A percentile compares a stretch with the other conserved stretches of the same genome.
phyloP scores from a whole-genome alignment of 805 yeast genomes.

The Wickerhamiella brachini region DNA sequence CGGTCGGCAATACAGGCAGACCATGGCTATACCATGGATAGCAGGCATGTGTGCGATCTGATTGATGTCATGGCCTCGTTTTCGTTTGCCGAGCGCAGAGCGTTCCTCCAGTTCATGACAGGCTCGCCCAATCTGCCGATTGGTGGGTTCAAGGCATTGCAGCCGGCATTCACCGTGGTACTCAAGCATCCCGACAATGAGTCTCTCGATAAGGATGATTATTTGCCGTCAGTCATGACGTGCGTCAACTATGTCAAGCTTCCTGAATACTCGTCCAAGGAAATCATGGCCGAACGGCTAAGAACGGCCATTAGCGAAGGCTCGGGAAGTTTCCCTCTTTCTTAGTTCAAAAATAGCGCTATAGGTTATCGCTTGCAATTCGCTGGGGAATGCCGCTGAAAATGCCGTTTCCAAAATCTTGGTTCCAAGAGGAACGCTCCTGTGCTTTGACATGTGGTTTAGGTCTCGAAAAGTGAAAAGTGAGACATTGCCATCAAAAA shows the following conservation, averaged over 20 bases:
- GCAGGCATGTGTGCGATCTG: slow-evolving; percentile 45
- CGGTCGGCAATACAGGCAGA: slow-evolving; percentile 58
- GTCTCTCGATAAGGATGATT: slow-evolving; percentile 47
- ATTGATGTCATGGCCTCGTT: slow-evolving; percentile 50
- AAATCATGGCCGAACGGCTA: slow-evolving; percentile 44
- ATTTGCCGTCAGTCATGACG: slow-evolving; percentile 94
- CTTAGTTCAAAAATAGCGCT: slow-evolving; percentile 27
- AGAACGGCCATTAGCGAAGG: slow-evolving; percentile 74
- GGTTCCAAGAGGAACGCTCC: no score
- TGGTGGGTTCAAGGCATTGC: slow-evolving; percentile 77
- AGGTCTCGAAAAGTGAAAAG: neutral
- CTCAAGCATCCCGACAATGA: slow-evolving; percentile 59
- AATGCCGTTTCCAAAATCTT: no score
- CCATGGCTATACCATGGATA: slow-evolving; percentile 74
- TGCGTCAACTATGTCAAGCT: slow-evolving; percentile 89
- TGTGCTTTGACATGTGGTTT: neutral
- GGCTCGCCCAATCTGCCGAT: slow-evolving; percentile 89
- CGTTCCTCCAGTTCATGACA: slow-evolving; percentile 74
- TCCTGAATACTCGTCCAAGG: slow-evolving; percentile 62
- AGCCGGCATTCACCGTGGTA: slow-evolving; percentile 80
- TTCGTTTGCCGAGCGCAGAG: slow-evolving; percentile 41
- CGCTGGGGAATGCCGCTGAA: no score
- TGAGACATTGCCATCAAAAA: neutral
- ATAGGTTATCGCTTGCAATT: no score
- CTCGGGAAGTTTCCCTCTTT: slow-evolving; percentile 69